A percentile compares a stretch with the other conserved stretches of the same genome.
phyloP scores from a whole-genome alignment of 2,329 filamentous ascomycete species.

The Penicillium oxalicum region DNA sequence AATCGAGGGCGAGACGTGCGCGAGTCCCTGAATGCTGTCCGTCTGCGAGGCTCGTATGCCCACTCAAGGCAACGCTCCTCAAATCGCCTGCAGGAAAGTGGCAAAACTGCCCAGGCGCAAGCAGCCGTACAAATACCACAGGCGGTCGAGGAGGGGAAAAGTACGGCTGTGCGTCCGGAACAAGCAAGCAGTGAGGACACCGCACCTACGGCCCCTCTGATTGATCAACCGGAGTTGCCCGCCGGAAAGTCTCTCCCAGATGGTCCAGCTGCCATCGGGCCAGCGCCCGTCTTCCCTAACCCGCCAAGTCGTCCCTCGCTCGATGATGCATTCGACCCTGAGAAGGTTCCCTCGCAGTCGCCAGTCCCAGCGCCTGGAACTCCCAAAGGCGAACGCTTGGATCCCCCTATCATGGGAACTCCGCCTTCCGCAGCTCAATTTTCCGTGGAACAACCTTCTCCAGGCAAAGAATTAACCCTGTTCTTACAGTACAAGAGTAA shows the following conservation, averaged over 20 bases:
- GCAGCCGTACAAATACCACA: slow-evolving; percentile 55
- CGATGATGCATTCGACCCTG: slow-evolving; percentile 33
- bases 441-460: slow-evolving; percentile 56
- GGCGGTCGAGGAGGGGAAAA: slow-evolving; percentile 45
- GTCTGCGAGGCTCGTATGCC: slow-evolving; percentile 52
- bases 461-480: slow-evolving; percentile 81
- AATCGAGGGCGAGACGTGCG: slow-evolving; percentile 70
- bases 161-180: slow-evolving; percentile 10
- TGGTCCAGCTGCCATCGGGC: slow-evolving; percentile 45
- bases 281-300: slow-evolving; percentile 51
- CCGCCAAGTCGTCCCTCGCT: slow-evolving; percentile 32
- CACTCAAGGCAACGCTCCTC: slow-evolving; percentile 49
- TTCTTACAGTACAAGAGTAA: slow-evolving; percentile 96
- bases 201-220: slow-evolving; percentile 17
- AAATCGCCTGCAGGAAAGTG: slow-evolving; percentile 50
- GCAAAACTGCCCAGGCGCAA: slow-evolving; percentile 44
- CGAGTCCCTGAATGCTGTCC: slow-evolving; percentile 73
- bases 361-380: slow-evolving; percentile 21
- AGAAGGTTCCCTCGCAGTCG: slow-evolving; percentile 19
- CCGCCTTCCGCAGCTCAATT: slow-evolving; percentile 50
- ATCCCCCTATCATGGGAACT: slow-evolving; percentile 22
- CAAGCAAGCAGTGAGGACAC: too few relatives aligned
- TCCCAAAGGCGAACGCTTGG: slow-evolving; percentile 20
- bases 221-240: slow-evolving; percentile 42
- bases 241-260: slow-evolving; percentile 28